A percentile compares a stretch with the other conserved stretches of the same genome.
phyloP scores from a whole-genome alignment of 495 filamentous ascomycete species.

The Aspergillus nidulans region DNA sequence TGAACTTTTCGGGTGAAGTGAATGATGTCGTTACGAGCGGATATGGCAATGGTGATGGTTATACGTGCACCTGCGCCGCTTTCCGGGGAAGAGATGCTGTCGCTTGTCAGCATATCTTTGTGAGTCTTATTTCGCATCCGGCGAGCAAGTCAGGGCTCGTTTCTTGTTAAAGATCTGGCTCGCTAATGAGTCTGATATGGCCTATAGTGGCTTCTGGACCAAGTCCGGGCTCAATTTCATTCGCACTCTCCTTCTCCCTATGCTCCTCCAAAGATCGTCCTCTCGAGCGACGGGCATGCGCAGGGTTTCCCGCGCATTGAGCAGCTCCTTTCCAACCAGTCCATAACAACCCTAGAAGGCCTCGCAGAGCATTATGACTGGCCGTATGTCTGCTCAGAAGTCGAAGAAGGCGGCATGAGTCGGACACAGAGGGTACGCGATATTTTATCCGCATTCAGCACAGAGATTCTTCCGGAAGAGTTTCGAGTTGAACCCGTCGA shows the following conservation, averaged over 20 bases:
- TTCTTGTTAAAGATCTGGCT: not conserved
- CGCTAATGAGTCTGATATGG: not conserved
- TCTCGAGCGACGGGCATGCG: conserved; percentile 33
- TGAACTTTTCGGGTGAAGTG: conserved; percentile 6
- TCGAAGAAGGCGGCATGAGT: conserved; percentile 29
- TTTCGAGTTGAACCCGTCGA: conserved; percentile 39
- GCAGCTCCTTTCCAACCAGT: conserved; percentile 27
- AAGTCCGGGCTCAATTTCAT: conserved; percentile 35
- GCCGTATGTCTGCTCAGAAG: conserved; percentile 30
- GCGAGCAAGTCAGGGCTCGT: not conserved
- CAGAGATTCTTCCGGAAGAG: conserved; percentile 40
- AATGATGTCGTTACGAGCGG: conserved; percentile 30
- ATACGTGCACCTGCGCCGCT: conserved; percentile 37
- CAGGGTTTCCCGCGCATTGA: conserved; percentile 32
- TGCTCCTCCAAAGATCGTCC: conserved; percentile 21
- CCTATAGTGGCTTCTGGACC: conserved; percentile 43
- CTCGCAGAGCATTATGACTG: conserved; percentile 38
- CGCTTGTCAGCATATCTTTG: conserved; percentile 46
- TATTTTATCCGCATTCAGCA: conserved; percentile 47
- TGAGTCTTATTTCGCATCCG: conserved; percentile 19
- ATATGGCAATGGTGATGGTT: conserved; percentile 18
- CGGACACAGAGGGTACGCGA: conserved; percentile 42
- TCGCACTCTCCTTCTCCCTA: conserved; percentile 11
- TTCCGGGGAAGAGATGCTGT: conserved; percentile 28
- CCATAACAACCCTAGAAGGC: conserved; percentile 23